Evolutionary conservation across 768 basidiomycete genomes (phyloP).

Genomic region (Amylocystis lapponica): DNA sequence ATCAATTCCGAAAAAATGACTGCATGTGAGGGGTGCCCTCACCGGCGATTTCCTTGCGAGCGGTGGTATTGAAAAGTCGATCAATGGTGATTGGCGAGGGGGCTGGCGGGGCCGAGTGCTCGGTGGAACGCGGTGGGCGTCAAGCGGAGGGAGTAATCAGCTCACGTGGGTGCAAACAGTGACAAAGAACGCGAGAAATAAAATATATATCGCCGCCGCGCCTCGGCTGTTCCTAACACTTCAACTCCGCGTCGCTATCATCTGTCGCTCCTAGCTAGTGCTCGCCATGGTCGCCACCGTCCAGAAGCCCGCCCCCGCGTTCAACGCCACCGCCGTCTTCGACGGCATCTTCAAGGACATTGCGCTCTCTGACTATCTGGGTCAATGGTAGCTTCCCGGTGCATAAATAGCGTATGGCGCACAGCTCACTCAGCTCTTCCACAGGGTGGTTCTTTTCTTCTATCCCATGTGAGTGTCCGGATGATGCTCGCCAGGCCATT

Average conservation of each 20-base stretch:
- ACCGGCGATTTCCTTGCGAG: no score
- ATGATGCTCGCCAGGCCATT: neutral
- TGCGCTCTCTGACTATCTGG: conserved; percentile 65
- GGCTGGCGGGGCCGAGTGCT: neutral
- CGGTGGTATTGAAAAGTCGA: no score
- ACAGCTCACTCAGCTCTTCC: conserved; percentile 4
- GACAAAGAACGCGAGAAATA: conserved; percentile 21
- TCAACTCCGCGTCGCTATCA: conserved; percentile 1
- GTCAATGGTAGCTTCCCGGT: conserved; percentile 60
- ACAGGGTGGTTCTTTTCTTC: conserved; percentile 89
- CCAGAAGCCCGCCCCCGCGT: conserved; percentile 83
- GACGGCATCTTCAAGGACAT: conserved; percentile 76
- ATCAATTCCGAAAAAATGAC: no score
- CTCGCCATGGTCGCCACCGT: conserved; percentile 31
- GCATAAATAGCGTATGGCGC: neutral
- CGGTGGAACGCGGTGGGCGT: no score
- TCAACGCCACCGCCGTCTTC: conserved; percentile 68
- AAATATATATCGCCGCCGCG: conserved; percentile 8
- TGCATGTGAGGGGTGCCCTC: no score
- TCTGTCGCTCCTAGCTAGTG: conserved; percentile 1
- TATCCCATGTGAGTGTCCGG: conserved; percentile 73
- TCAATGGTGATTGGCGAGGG: no score
- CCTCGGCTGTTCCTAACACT: conserved; percentile 2
- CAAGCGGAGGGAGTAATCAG: conserved; percentile 1
- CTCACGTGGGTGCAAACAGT: conserved; percentile 13